Percentiles rank a stretch among this genome's conserved stretches.
Conservation (phyloP, 1,284 basidiomycete species). For the Apiotrichum montevideense region DNA sequence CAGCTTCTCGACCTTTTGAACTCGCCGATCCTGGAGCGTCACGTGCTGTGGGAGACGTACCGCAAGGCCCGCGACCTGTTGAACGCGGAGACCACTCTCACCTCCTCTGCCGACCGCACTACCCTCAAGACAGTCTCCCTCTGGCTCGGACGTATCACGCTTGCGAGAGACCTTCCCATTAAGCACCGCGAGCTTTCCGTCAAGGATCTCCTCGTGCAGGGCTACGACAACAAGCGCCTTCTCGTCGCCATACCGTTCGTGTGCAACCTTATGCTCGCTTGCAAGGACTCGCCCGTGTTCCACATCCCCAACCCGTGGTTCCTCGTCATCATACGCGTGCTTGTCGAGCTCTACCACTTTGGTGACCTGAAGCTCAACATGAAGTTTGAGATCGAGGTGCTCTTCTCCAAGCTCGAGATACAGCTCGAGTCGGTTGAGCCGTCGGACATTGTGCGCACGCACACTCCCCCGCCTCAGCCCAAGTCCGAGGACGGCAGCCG, state of each 20-base stretch:
- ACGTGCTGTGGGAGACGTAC: slow-evolving; percentile 89
- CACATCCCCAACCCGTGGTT: slow-evolving; percentile 97
- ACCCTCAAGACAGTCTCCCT: slow-evolving; percentile 89
- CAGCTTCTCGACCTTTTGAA: slow-evolving; percentile 82
- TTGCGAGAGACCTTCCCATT: slow-evolving; percentile 88
- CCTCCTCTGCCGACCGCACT: slow-evolving; percentile 75
- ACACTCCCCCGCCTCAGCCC: slow-evolving; percentile 40
- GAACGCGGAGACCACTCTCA: slow-evolving; percentile 86
- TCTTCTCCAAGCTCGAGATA: slow-evolving; percentile 87
- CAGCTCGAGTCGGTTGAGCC: slow-evolving; percentile 82
- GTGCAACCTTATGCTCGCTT: slow-evolving; percentile 92
- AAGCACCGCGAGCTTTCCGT: slow-evolving; percentile 89
- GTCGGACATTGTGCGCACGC: slow-evolving; percentile 62
- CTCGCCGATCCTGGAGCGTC: slow-evolving; percentile 59
- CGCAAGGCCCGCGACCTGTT: slow-evolving; percentile 77
- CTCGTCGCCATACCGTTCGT: slow-evolving; percentile 97
- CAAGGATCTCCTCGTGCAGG: slow-evolving; percentile 93
- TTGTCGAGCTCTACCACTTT: slow-evolving; percentile 93
- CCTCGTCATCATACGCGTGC: slow-evolving; percentile 84
- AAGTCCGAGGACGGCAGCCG: slow-evolving; percentile 36
- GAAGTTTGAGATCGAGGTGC: slow-evolving; percentile 97
- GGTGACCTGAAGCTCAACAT: slow-evolving; percentile 94
- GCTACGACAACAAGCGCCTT: slow-evolving; percentile 84
- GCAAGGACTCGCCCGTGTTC: slow-evolving; percentile 84
- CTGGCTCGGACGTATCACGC: slow-evolving; percentile 90